Conservation (phyloP, 2,329 filamentous ascomycete species). For the Cladosporium sp. region DNA sequence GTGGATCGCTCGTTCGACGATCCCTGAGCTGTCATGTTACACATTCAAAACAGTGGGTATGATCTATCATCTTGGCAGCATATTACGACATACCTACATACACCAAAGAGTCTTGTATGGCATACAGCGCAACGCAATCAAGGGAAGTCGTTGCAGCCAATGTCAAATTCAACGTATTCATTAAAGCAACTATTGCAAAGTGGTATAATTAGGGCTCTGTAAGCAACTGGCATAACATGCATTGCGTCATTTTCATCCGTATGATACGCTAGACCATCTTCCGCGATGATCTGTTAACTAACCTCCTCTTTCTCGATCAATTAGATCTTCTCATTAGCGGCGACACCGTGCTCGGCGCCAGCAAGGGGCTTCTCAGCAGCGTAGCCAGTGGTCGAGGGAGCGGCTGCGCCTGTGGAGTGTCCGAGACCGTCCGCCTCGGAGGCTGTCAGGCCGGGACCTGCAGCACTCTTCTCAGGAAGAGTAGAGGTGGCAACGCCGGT, state of each 20-base stretch:
- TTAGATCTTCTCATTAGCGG: not conserved
- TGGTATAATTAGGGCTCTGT: not conserved
- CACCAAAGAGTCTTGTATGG: too few relatives aligned
- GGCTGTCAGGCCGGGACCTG: constrained; percentile 2
- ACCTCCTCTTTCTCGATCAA: not conserved
- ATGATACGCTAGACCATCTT: not conserved
- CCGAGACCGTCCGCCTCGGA: not conserved
- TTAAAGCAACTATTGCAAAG: not conserved
- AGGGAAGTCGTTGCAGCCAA: too few relatives aligned
- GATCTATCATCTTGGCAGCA: not conserved
- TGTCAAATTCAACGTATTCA: too few relatives aligned
- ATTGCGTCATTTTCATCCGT: not conserved
- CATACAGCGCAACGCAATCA: too few relatives aligned
- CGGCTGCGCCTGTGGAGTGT: not conserved
- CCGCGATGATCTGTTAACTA: too few relatives aligned
- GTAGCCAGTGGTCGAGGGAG: not conserved
- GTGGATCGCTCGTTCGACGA: not conserved
- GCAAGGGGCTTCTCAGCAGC: not conserved
- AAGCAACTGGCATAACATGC: not conserved
- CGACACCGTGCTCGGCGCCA: not conserved
- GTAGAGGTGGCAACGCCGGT: not conserved
- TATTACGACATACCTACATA: too few relatives aligned
- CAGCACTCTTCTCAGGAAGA: not conserved
- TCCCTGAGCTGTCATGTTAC: not conserved
- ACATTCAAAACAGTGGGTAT: not conserved